Evolutionary conservation across 208 protist genomes (phyloP), one percentile per base, ranked within the genome.

Genomic region (Trypanosoma platydactyli): DNA sequence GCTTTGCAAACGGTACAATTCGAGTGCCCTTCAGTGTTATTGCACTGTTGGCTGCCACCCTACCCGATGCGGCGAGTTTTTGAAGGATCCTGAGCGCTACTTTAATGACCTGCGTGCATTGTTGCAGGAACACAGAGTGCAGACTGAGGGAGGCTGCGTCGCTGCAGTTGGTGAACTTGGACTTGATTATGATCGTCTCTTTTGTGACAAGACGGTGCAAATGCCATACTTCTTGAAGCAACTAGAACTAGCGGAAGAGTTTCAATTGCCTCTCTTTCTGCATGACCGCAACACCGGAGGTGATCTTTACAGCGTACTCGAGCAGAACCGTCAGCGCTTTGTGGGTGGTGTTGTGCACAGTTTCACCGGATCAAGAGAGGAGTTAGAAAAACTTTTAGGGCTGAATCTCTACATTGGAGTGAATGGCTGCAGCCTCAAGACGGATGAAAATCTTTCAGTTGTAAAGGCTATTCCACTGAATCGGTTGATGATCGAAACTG

Each of bases 391-490:
- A 33, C 73, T 98, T 41, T 54, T 98, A 0, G 80, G 81, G 6
- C 59, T 94, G 15, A 86, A 77, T 15, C 68, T 98, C 16, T 98
- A 86, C 70, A 98, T 99, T 80, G 96, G 96, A 22, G 74, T 98
- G 20, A 98, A 98, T 68, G 94, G 96, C 0, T 98, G 95, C 59
- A 97, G 88, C n/a, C 75, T 98, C 9, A 97, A 98, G 75, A 96
- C 94, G 27, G 66, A 73, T 30, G 94, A 97, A 33, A 97, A 97
- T 66, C 48, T 98, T 27, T 68, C 77, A 13, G 91, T 96, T 20
- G 84, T 96, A 9, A 56, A 65, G 40, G 18, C 74, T 15, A 83
- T 98, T 38, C 95, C 96, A 27, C 51, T 95, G 3, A 77, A 97
- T 46, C 62, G 83, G 18, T 16, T 99, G 18, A 75, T 98, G 69